Percentiles rank a stretch among this genome's conserved stretches.
Evolutionary conservation across 2,329 filamentous ascomycete species (phyloP).

Genomic region (Verticillium dahliae): DNA sequence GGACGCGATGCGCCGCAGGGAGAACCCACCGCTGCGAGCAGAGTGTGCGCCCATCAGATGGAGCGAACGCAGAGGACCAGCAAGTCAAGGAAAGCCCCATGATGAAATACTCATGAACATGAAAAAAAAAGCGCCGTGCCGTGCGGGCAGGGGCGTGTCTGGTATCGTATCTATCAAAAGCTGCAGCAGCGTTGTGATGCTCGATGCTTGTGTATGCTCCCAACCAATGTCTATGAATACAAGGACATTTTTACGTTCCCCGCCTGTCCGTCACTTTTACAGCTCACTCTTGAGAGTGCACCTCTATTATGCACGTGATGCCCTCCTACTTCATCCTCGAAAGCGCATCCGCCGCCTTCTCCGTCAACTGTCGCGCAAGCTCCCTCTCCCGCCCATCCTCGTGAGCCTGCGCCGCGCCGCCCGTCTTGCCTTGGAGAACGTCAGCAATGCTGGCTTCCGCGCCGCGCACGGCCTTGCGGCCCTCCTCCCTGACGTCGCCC

Average conservation of each 20-base stretch:
- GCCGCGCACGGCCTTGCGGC: constrained; percentile 53
- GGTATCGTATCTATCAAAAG: neutral
- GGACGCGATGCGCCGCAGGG: no score
- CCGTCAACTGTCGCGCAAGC: constrained; percentile 37
- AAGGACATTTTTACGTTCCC: neutral
- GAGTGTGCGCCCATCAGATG: no score
- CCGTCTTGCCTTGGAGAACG: constrained; percentile 30
- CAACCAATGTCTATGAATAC: neutral
- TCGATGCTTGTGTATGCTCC: neutral
- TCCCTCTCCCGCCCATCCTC: constrained; percentile 25
- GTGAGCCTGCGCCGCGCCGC: constrained; percentile 13
- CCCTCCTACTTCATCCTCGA: constrained; percentile 34
- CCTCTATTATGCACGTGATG: neutral
- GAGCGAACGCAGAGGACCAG: neutral
- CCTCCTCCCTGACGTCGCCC: constrained; percentile 60
- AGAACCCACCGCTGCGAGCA: no score
- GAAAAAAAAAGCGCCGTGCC: neutral
- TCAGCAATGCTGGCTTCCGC: constrained; percentile 46
- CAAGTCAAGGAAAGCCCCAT: neutral
- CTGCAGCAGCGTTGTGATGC: neutral
- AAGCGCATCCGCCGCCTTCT: constrained; percentile 43
- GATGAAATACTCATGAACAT: neutral
- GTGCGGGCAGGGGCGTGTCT: neutral
- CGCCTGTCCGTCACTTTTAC: neutral
- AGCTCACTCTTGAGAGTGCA: neutral